Percentiles rank a stretch among this genome's conserved stretches.
phyloP scores from a whole-genome alignment of 257 asterid species.

The Mitragyna speciosa region DNA sequence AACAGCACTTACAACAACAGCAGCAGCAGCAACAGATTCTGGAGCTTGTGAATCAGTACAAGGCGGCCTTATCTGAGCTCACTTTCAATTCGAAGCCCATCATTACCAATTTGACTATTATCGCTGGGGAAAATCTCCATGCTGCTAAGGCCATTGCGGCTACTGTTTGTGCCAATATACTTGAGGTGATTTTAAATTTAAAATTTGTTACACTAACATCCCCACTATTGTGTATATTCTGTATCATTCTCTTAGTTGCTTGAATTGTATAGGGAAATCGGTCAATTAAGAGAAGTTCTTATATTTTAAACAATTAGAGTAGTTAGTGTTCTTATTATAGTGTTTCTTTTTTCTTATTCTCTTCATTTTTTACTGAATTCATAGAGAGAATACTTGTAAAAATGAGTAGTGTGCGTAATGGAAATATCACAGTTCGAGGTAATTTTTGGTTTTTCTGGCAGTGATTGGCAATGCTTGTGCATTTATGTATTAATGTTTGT shows the following conservation, averaged over 20 bases:
- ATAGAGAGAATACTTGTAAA: constrained; percentile 9
- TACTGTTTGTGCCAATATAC: constrained; percentile 65
- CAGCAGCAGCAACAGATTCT: constrained; percentile 51
- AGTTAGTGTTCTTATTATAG: neutral
- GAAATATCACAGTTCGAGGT: constrained; percentile 7
- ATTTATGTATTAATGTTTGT: neutral
- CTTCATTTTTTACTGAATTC: neutral
- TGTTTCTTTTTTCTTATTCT: neutral
- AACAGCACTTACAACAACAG: constrained; percentile 38
- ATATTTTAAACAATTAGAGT: constrained; percentile 1
- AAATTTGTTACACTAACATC: constrained; percentile 19
- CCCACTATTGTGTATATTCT: constrained; percentile 20
- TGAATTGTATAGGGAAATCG: constrained; percentile 22
- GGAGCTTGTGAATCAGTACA: constrained; percentile 90
- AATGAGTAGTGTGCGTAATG: constrained; percentile 8
- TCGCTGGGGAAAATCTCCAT: constrained; percentile 90
- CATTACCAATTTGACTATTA: constrained; percentile 89
- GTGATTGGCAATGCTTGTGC: neutral
- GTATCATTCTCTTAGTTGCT: constrained; percentile 2
- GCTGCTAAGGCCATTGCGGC: constrained; percentile 90
- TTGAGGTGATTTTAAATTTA: constrained; percentile 81
- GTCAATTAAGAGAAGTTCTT: neutral
- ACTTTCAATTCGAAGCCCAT: constrained; percentile 95
- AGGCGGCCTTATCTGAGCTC: constrained; percentile 79
- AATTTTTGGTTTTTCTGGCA: neutral